Percentiles rank a stretch among this genome's conserved stretches.
Conservation (phyloP, 176 grass and related monocot genomes). For the Pontederia crassipes region DNA sequence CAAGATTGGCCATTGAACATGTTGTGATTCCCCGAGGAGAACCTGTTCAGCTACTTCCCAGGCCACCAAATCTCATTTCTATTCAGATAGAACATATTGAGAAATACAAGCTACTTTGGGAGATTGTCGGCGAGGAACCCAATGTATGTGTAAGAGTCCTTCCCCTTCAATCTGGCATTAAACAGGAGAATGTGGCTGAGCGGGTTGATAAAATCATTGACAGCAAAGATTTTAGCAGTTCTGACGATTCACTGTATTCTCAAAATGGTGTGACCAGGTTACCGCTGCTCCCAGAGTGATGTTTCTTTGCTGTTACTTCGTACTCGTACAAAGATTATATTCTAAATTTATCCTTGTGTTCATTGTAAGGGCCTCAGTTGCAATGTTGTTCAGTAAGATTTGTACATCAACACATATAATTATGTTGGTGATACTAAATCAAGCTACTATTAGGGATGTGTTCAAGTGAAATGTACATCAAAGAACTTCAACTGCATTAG, state of each 20-base stretch:
- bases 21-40: constrained; percentile 66
- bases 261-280: constrained; percentile 45
- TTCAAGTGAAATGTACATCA: too few species aligned
- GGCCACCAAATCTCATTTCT: constrained; percentile 41
- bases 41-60: constrained; percentile 43
- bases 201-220: constrained; percentile 5
- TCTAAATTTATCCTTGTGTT: not conserved
- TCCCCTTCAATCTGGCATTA: constrained; percentile 21
- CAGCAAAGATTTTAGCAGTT: constrained; percentile 15
- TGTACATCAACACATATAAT: too few species aligned
- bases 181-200: constrained; percentile 2
- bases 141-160: constrained; percentile 38
- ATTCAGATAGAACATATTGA: constrained; percentile 55
- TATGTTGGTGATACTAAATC: too few species aligned
- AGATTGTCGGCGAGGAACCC: constrained; percentile 35
- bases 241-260: constrained; percentile 19
- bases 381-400: too few species aligned
- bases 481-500: too few species aligned
- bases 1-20: constrained; percentile 71
- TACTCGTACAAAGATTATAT: not conserved
- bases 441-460: too few species aligned
- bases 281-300: constrained; percentile 50
- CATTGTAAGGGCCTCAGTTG: not conserved
- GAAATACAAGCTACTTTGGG: constrained; percentile 64
- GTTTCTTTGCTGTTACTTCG: not conserved